Percentiles rank a stretch among this genome's conserved stretches.
phyloP scores from a whole-genome alignment of 2,329 filamentous ascomycete genomes.

The Lecanicillium sp. region DNA sequence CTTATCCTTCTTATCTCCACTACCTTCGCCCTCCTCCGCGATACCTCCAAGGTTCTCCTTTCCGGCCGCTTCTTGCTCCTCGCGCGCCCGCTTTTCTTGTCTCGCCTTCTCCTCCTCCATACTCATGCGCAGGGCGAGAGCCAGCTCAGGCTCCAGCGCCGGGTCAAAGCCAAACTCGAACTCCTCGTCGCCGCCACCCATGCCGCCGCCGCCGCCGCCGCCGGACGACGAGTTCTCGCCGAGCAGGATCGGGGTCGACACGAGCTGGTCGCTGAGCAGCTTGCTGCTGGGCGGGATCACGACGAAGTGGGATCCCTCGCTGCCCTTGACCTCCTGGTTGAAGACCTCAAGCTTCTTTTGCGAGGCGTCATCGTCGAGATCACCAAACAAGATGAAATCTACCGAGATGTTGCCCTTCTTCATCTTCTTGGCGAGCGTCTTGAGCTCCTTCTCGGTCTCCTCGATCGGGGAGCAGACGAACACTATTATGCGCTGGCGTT shows the following conservation, averaged over 20 bases:
- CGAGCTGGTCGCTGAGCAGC: constrained; percentile 85
- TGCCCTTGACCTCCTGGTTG: constrained; percentile 86
- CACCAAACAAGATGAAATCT: constrained; percentile 92
- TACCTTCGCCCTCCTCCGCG: constrained; percentile 69
- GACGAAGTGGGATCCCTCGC: constrained; percentile 85
- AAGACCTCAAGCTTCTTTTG: constrained; percentile 91
- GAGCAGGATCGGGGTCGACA: constrained; percentile 82
- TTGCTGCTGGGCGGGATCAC: constrained; percentile 87
- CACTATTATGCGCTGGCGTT: constrained; percentile 92
- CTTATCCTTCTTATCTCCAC: constrained; percentile 41
- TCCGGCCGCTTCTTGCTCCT: constrained; percentile 65
- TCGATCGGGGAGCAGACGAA: constrained; percentile 91
- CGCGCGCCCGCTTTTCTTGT: constrained; percentile 76
- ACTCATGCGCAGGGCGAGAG: constrained; percentile 90
- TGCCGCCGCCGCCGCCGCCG: constrained; percentile 49
- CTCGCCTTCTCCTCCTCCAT: constrained; percentile 97
- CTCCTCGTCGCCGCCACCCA: constrained; percentile 58
- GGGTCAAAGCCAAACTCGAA: constrained; percentile 81
- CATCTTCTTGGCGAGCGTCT: constrained; percentile 93
- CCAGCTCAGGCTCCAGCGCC: constrained; percentile 85
- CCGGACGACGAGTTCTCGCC: constrained; percentile 64
- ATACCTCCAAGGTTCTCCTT: constrained; percentile 77
- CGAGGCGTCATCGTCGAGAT: constrained; percentile 81
- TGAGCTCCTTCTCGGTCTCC: constrained; percentile 82
- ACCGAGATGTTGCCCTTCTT: constrained; percentile 95